Percentiles rank a stretch among this genome's conserved stretches.
Conservation (phyloP, 2,329 filamentous ascomycete species). For the Neonectria coccinea region DNA sequence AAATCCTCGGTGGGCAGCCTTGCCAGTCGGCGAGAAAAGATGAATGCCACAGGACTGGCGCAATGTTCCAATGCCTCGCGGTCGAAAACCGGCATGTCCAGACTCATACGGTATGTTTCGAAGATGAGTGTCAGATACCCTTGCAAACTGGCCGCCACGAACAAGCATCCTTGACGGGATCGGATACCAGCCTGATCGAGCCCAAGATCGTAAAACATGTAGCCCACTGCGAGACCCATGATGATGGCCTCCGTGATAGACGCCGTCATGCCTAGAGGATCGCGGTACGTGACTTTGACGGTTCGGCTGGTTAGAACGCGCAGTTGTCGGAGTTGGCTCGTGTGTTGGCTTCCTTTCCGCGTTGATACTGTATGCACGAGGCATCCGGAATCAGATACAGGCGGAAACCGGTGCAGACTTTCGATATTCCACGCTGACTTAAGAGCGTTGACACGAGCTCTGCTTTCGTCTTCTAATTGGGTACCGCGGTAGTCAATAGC, state of each 20-base stretch:
- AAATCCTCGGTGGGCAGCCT: conserved; percentile 76
- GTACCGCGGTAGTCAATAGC: conserved; percentile 77
- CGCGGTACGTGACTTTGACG: conserved; percentile 75
- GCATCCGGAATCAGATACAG: conserved; percentile 14
- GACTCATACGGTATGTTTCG: conserved; percentile 77
- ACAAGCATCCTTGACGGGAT: conserved; percentile 78
- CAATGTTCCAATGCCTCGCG: conserved; percentile 78
- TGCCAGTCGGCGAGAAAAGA: conserved; percentile 76
- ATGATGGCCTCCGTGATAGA: conserved; percentile 74
- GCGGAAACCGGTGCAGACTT: conserved; percentile 43
- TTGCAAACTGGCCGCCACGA: conserved; percentile 76
- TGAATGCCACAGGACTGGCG: conserved; percentile 75
- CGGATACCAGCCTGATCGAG: conserved; percentile 77
- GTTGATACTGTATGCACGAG: conserved; percentile 9
- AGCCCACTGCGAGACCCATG: conserved; percentile 78
- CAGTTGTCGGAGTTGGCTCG: conserved; percentile 71
- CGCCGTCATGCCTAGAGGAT: conserved; percentile 80
- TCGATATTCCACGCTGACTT: conserved; percentile 67
- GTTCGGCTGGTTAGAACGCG: conserved; percentile 74
- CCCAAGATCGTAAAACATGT: conserved; percentile 75
- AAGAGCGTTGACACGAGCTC: conserved; percentile 67
- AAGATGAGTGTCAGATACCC: conserved; percentile 80
- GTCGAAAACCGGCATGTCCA: conserved; percentile 81
- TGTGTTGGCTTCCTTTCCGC: conserved; percentile 51
- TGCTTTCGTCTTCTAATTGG: conserved; percentile 70